These are phyloP conservation scores for Pythium dissotocum DNA, from an alignment of 352 stramenopile genomes.

Conservation along the genomic window DNA sequence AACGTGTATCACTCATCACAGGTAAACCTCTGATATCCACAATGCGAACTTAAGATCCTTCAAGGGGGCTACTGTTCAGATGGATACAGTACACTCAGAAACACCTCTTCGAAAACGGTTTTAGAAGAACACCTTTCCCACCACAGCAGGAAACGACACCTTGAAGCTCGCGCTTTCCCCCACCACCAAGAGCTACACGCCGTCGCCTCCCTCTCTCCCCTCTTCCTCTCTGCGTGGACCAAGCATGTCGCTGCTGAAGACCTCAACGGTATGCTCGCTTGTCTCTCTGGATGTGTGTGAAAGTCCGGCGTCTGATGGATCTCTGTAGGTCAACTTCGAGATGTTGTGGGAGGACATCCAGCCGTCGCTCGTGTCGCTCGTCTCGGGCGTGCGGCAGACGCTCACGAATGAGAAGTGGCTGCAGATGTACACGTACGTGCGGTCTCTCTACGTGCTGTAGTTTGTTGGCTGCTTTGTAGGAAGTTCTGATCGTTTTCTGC, in stretches of 20 bases:
- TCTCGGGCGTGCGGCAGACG: conserved; percentile 64
- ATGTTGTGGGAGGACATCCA: conserved; percentile 84
- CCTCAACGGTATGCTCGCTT: conserved; percentile 48
- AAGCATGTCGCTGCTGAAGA: conserved; percentile 83
- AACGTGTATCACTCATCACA: background rate
- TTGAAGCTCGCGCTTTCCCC: conserved; percentile 22
- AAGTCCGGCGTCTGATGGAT: background rate
- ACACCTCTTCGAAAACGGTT: conserved; percentile 15
- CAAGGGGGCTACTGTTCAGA: background rate
- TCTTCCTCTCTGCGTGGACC: background rate
- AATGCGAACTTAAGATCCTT: background rate
- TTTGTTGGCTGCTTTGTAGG: background rate
- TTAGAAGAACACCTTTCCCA: conserved; percentile 18
- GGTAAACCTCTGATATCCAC: background rate
- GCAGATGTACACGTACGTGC: conserved; percentile 86
- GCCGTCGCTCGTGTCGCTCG: conserved; percentile 67
- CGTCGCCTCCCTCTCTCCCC: background rate
- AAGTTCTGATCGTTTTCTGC: background rate
- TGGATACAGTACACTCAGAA: conserved; percentile 1
- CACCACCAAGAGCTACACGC: background rate
- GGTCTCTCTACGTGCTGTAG: background rate
- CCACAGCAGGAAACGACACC: conserved; percentile 27
- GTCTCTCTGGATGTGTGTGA: background rate
- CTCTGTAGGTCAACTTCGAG: conserved; percentile 80
- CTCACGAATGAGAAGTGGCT: conserved; percentile 86